Evolutionary conservation across 768 basidiomycete species (phyloP), one percentile per base, ranked within the genome.

Genomic region (Hygrocybe coccinea): DNA sequence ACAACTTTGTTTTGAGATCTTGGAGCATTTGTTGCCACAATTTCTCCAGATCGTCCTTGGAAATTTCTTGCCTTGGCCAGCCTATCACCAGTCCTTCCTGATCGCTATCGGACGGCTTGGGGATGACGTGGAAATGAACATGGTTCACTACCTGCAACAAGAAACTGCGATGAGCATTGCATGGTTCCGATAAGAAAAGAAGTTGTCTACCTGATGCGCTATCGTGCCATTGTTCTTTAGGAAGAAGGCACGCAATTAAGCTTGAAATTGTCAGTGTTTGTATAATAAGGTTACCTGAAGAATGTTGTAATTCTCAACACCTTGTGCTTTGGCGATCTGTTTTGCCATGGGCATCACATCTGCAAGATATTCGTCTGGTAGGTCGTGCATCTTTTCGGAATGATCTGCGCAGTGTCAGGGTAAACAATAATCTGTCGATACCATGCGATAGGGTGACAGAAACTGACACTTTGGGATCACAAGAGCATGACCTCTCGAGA

Each of bases 71-170:
- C 1, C 76, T 67, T 1, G 90, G 90, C 95, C 95, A 97, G 15
- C 81, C 83, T 53, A 97, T 73, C 11, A 83, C 83, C 24, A 99
- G 78, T 3, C 95, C 95, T 61, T 88, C 84, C 4, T 79, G 66
- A 44, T 84, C 80, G 5, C 73, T 71, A 2, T 65, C 77, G n/a
- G 71, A 66, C 0, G 89, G 91, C 68, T 97, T 97, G 2, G 95
- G 94, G 58, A 97, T 95, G 62, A 97, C 79, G 64, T 97, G 93
- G 73, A 93, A 93, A 68, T 95, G 92, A 12, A 93, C 91, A 63
- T 95, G 93, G 53, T 85, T 81, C 24, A 95, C 91, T 50, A 81
- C 75, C 84, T 86, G 59, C 33, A 49, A 7, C 7, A 21, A 2
- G 44, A n/a, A 14, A 8, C 14, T 43, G 7, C 14, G 34, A 6